phyloP scores from a whole-genome alignment of 345 rosid genomes.

The Gossypium thurberi region DNA sequence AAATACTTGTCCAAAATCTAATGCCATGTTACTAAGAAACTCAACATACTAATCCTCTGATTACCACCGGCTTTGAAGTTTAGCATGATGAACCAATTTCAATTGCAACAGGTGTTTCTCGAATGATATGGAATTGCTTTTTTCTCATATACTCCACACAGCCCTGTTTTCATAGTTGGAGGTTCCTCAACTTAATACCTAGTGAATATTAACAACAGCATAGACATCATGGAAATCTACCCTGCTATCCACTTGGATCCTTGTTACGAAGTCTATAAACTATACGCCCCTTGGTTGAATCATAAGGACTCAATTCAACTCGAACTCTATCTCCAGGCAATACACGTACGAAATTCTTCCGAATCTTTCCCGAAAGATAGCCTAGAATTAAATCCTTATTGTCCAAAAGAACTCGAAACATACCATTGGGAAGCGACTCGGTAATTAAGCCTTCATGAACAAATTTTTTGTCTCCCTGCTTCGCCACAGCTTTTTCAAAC shows the following conservation, averaged over 20 bases:
- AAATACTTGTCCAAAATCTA: not conserved
- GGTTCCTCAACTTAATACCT: not conserved
- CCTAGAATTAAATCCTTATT: conserved; percentile 58
- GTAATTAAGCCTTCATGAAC: conserved; percentile 39
- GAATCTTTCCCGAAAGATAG: conserved; percentile 83
- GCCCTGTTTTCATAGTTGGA: not conserved
- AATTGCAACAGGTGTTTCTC: not conserved
- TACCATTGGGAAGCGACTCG: conserved; percentile 42
- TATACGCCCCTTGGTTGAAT: conserved; percentile 75
- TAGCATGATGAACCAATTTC: not conserved
- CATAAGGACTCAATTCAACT: conserved; percentile 83
- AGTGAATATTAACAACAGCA: not conserved
- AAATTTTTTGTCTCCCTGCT: conserved; percentile 34
- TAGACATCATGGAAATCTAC: not conserved
- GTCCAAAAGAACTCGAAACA: conserved; percentile 63
- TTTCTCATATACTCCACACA: not conserved
- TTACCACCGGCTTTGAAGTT: not conserved
- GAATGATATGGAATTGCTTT: not conserved
- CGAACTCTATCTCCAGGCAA: conserved; percentile 86
- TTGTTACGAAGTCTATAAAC: conserved; percentile 46
- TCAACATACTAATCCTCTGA: not conserved
- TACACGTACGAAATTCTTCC: conserved; percentile 76
- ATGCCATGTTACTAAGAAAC: conserved; percentile 4
- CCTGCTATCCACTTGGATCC: conserved; percentile 21
- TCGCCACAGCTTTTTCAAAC: conserved; percentile 24